Evolutionary conservation across 2,329 filamentous ascomycete species (phyloP).

Genomic region (Sporothrix brunneoviolacea): DNA sequence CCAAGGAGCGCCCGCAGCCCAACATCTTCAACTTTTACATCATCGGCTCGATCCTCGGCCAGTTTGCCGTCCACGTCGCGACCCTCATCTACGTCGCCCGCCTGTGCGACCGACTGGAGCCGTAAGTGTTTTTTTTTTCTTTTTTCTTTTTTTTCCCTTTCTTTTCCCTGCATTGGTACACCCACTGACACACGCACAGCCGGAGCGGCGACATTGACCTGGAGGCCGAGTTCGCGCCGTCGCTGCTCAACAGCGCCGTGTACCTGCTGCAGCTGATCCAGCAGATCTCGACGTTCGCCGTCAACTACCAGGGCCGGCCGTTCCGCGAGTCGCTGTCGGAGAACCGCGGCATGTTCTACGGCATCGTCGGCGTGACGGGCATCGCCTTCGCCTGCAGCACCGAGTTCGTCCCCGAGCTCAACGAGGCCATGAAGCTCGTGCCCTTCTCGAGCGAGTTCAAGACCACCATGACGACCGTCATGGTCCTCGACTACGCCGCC

Average conservation of each 20-base stretch:
- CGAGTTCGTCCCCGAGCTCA: conserved; percentile 92
- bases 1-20: conserved; percentile 93
- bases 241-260: conserved; percentile 90
- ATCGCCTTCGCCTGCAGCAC: conserved; percentile 93
- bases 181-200: conserved; percentile 25
- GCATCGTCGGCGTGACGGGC: conserved; percentile 79
- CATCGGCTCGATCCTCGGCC: conserved; percentile 91
- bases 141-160: background rate
- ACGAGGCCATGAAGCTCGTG: conserved; percentile 85
- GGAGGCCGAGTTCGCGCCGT: conserved; percentile 89
- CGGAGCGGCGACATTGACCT: conserved; percentile 65
- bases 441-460: conserved; percentile 89
- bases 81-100: conserved; percentile 92
- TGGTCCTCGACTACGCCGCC: conserved; percentile 79
- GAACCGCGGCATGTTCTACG: conserved; percentile 98
- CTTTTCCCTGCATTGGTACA: background rate
- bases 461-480: conserved; percentile 70
- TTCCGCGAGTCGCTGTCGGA: conserved; percentile 95
- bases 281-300: conserved; percentile 97
- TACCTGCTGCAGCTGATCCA: conserved; percentile 97
- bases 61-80: conserved; percentile 91
- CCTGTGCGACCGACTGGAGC: conserved; percentile 77
- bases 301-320: conserved; percentile 97
- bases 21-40: conserved; percentile 99
- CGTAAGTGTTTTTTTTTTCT: conserved; percentile 57